Percentiles rank a stretch among this genome's conserved stretches.
These are phyloP conservation scores for Paramecium bursaria DNA, from an alignment of 73 alveolate genomes.

Conservation along the genomic window DNA sequence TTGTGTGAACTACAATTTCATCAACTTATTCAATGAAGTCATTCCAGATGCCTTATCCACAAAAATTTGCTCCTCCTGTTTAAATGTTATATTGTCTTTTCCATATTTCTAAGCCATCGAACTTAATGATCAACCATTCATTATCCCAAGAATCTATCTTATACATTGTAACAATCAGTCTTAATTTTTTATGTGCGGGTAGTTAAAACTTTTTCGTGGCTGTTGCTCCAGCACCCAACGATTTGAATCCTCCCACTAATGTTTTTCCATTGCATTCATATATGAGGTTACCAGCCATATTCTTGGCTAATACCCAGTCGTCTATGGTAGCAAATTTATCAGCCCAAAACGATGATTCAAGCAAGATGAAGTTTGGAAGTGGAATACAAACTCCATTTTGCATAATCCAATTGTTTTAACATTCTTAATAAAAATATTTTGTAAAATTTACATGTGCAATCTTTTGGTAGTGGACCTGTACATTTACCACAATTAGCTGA, in stretches of 20 bases:
- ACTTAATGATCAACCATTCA: conserved; percentile 1
- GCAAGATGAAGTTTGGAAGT: neutral
- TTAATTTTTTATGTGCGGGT: conserved; percentile 18
- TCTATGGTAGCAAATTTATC: neutral
- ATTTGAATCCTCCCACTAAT: conserved; percentile 6
- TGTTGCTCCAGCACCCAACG: conserved; percentile 3
- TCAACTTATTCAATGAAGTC: conserved; percentile 7
- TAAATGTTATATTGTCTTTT: neutral
- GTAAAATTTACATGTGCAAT: conserved; percentile 1
- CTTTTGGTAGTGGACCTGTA: neutral
- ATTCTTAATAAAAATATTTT: neutral
- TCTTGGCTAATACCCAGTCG: neutral
- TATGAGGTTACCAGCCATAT: too few relatives aligned
- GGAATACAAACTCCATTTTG: neutral
- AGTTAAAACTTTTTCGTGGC: neutral
- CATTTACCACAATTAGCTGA: conserved; percentile 13
- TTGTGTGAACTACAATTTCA: conserved; percentile 34
- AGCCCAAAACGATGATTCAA: neutral
- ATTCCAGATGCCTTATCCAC: conserved; percentile 39
- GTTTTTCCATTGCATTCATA: neutral
- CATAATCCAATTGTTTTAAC: neutral
- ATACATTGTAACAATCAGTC: neutral
- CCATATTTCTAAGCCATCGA: conserved; percentile 45
- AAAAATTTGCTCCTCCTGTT: conserved; percentile 45
- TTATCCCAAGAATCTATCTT: conserved; percentile 15